Base-by-base conservation (phyloP, 768 basidiomycete genomes). In the Phanerodontia chrysosporium region DNA sequence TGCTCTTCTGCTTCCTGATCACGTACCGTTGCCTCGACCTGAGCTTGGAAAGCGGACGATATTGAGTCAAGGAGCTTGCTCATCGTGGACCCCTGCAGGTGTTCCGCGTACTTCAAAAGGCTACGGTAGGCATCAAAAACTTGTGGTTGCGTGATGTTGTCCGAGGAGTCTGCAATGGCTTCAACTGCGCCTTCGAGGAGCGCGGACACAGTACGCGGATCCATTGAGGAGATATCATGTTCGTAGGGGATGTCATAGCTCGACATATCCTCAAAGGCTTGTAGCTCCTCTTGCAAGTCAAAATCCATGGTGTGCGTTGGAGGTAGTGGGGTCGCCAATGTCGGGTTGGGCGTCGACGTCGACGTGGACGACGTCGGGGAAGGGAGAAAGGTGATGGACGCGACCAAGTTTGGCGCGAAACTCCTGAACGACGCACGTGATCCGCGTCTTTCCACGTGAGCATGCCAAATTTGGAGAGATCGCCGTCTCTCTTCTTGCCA, bases 21-120 rank as follows among this genome's bases (percentile, higher is more conserved):
- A 54, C 80, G 81, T 29, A 80, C 67, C 3, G 90, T 85, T 22
- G 82, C 77, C 21, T 95, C 93, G 45, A 93, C 76, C 71, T 93
- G 86, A 1, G 83, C 72, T 46, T 79, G 79, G 55, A 94, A 81
- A 0, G 85, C 89, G 0, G 93, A 95, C 0, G 84, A 75, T 57
- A 97, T 80, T 2, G 91, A 88, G 73, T 98, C 96, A 48, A 98
- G 80, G 0, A 96, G 76, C 70, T 97, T 96, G 75, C 75, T 86
- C 83, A 96, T 88, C 49, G 86, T 75, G 0, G 79, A 65, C 24
- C 84, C 84, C 3, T 83, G 80, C 7, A 94, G 81, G 2, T 75
- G 70, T 45, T 84, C 80, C 0, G 87, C 79, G 62, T 86, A 75
- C 74, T 95, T 97, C 66, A 98, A 78, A 12, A 97, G 76, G 61